Conservation (phyloP, 179 eudicot species). For the Spergularia azorica region DNA sequence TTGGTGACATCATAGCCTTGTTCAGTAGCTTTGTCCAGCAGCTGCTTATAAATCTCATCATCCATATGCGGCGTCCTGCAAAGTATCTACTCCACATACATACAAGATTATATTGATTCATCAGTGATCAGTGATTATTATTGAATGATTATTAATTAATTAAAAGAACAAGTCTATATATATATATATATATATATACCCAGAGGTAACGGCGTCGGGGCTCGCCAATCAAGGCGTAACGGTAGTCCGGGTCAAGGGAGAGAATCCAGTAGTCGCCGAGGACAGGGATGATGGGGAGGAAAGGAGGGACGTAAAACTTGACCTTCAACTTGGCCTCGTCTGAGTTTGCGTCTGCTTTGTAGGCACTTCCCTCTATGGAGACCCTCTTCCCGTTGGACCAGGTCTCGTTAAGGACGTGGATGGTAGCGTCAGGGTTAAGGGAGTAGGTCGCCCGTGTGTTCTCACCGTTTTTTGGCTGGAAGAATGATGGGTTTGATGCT, state of each 20-base stretch:
- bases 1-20: constrained; percentile 89
- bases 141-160: too few species aligned
- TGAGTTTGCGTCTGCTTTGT: constrained; percentile 61
- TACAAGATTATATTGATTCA: too few species aligned
- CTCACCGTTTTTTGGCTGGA: constrained; percentile 73
- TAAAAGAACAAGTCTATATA: too few species aligned
- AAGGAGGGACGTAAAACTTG: constrained; percentile 86
- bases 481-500: constrained; percentile 70
- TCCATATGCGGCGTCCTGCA: constrained; percentile 61
- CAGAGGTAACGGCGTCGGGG: constrained; percentile 70
- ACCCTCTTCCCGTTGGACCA: constrained; percentile 70
- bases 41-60: constrained; percentile 59
- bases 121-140: too few species aligned
- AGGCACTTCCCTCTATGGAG: constrained; percentile 77
- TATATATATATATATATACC: too few species aligned
- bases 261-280: constrained; percentile 84
- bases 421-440: constrained; percentile 61
- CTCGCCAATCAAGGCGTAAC: constrained; percentile 75
- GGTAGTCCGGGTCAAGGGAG: constrained; percentile 67
- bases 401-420: constrained; percentile 81
- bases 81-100: constrained; percentile 39
- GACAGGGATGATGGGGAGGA: constrained; percentile 79
- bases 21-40: constrained; percentile 59
- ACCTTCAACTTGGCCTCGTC: constrained; percentile 96
- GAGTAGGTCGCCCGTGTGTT: constrained; percentile 86